Base-by-base conservation (phyloP, 225 moss, liverwort and hornwort genomes). In the Physcomitrellopsis africana region DNA sequence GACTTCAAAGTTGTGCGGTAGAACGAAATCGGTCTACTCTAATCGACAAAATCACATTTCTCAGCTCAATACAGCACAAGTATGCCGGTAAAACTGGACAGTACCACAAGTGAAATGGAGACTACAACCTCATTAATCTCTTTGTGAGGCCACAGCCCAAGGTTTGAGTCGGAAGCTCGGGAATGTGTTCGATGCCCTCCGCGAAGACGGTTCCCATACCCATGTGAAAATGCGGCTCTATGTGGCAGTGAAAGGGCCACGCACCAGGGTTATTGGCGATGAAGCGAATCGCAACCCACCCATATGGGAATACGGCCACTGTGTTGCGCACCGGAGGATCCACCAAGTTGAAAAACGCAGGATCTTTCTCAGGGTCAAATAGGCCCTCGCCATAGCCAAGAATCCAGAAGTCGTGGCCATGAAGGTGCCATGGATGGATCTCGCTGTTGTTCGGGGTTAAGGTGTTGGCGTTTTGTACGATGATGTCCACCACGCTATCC, bases 361-460 rank as follows among this genome's bases (percentile, higher is more conserved):
- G 76, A 23, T 79, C 82, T 11, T 24, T 45, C 17, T 56, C 51
- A 8, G 82, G 17, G 60, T 86, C 56, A 37, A 57, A 83, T 1
- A 8, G 9, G 7, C 91, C 91, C 3, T 75, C 37, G 15, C 91
- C 89, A 49, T 73, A 86, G 41, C 84, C 88, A 11, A 88, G 72
- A 14, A 88, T 70, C 88, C 88, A 88, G 74, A 91, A 91, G 69
- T 91, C 79, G 22, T 91, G 88, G 45, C 90, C 88, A 59, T 91
- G 88, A 51, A 91, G 54, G 23, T 91, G 90, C 86, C 88, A 91
- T 0, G 86, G 90, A 56, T 84, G 86, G 60, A 82, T 81, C 70
- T 88, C 91, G 74, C 86, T 86, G 68, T 77, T 78, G 76, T 84
- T 85, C 29, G 80, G 71, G 2, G 68, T 81, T 52, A 89, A 56